phyloP scores from a whole-genome alignment of 1,139 yeast genomes.

The Blastobotrys raffinosifermentans region DNA sequence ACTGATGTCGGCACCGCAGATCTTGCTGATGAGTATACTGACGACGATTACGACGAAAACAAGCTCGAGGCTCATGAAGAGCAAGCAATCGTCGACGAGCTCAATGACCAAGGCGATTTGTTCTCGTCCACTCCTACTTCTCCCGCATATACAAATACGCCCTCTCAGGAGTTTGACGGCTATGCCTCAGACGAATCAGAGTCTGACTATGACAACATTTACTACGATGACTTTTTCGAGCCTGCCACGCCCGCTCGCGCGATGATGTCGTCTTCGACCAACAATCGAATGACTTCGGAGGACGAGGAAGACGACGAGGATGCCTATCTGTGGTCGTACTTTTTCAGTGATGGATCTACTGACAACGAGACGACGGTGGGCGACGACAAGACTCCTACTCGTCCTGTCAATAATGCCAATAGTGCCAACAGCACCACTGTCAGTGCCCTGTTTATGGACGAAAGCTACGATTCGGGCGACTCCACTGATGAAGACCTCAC shows the following conservation, averaged over 20 bases:
- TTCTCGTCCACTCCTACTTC: constrained; percentile 21
- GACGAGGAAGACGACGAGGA: constrained; percentile 33
- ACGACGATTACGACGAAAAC: constrained; percentile 23
- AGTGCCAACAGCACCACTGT: constrained; percentile 6
- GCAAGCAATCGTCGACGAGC: constrained; percentile 33
- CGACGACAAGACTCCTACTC: background rate
- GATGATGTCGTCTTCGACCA: constrained; percentile 11
- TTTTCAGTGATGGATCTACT: constrained; percentile 29
- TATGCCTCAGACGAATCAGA: constrained; percentile 30
- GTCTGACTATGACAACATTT: constrained; percentile 19
- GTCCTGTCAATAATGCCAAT: background rate
- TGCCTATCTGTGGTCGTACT: constrained; percentile 37
- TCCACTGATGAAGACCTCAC: constrained; percentile 87
- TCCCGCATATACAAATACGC: constrained; percentile 9
- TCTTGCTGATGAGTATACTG: constrained; percentile 19
- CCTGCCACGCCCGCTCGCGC: constrained; percentile 17
- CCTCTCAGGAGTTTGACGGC: constrained; percentile 32
- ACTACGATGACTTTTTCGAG: constrained; percentile 30
- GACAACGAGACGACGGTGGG: constrained; percentile 21
- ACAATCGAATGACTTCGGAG: constrained; percentile 9
- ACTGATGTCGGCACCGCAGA: constrained; percentile 11
- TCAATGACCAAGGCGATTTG: constrained; percentile 22
- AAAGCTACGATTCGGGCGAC: constrained; percentile 49
- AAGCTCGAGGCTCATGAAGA: constrained; percentile 35
- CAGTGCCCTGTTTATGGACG: constrained; percentile 7